phyloP scores from a whole-genome alignment of 1,139 yeast genomes.

The Blastobotrys capitulatus region DNA sequence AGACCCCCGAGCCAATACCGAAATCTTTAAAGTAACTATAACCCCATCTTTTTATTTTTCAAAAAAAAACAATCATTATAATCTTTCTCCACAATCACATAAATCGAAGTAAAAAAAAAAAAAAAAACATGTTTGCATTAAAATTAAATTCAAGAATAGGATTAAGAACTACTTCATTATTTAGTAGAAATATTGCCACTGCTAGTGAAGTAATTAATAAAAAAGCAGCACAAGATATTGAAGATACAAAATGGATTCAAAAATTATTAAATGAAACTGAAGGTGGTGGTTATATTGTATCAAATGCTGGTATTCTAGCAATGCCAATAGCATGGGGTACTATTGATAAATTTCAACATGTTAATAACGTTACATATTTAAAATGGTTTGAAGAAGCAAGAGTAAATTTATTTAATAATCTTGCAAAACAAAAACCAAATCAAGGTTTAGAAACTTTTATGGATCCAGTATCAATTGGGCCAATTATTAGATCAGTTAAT shows the following conservation, averaged over 20 bases:
- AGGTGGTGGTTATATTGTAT: slow-evolving; percentile 27
- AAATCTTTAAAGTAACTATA: no score
- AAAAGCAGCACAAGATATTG: slow-evolving; percentile 2
- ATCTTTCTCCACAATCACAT: no score
- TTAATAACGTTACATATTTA: slow-evolving; percentile 32
- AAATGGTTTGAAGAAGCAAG: slow-evolving; percentile 36
- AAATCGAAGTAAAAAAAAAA: no score
- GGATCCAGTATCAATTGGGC: slow-evolving; percentile 28
- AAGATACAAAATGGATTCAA: slow-evolving; percentile 23
- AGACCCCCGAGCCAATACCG: no score
- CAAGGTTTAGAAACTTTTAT: slow-evolving; percentile 24
- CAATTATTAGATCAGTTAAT: slow-evolving; percentile 31
- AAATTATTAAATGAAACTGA: slow-evolving; percentile 24
- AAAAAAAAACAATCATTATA: no score
- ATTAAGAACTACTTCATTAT: not conserved
- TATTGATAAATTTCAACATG: slow-evolving; percentile 31
- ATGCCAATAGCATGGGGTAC: slow-evolving; percentile 33
- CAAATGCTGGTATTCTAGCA: slow-evolving; percentile 25
- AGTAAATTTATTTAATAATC: slow-evolving; percentile 26
- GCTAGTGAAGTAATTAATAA: not conserved
- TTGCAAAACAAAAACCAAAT: slow-evolving; percentile 15
- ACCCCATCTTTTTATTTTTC: no score
- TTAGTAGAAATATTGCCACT: not conserved
- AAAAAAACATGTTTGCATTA: no score
- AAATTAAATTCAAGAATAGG: no score